These are phyloP conservation scores for Podospora comata DNA, from an alignment of 495 filamentous ascomycete species.

Conservation along the genomic window DNA sequence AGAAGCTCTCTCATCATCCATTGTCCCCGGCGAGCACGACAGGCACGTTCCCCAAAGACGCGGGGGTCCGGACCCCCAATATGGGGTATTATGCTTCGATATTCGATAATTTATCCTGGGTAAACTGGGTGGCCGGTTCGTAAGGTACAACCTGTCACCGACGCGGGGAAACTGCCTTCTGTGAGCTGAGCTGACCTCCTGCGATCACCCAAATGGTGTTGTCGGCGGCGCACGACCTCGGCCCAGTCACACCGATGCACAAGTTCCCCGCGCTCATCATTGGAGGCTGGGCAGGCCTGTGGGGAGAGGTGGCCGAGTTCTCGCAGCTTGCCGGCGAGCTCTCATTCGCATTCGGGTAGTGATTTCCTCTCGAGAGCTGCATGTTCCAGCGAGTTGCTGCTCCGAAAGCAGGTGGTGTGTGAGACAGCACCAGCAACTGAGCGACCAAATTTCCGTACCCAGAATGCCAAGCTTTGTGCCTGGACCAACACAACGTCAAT, in stretches of 20 bases:
- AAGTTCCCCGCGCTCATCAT: background rate
- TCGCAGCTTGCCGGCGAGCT: background rate
- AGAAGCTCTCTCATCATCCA: conserved; percentile 2
- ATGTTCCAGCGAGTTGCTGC: background rate
- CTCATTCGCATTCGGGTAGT: background rate
- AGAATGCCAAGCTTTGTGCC: background rate
- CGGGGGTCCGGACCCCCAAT: background rate
- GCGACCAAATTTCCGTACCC: background rate
- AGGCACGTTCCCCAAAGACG: background rate
- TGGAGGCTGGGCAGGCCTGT: background rate
- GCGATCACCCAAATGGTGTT: background rate
- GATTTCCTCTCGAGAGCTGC: background rate
- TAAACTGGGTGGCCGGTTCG: background rate
- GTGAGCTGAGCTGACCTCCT: background rate
- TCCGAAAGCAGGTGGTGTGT: background rate
- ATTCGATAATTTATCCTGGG: background rate
- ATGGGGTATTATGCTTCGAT: background rate
- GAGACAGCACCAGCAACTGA: background rate
- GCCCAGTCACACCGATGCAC: background rate
- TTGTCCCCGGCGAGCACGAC: background rate
- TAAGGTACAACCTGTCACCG: background rate
- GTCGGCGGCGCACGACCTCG: background rate
- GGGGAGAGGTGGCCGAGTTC: background rate
- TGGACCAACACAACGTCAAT: background rate
- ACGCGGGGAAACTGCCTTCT: background rate